These are phyloP conservation scores for Tulasnella sp. DNA, from an alignment of 768 basidiomycete genomes.

Conservation along the genomic window DNA sequence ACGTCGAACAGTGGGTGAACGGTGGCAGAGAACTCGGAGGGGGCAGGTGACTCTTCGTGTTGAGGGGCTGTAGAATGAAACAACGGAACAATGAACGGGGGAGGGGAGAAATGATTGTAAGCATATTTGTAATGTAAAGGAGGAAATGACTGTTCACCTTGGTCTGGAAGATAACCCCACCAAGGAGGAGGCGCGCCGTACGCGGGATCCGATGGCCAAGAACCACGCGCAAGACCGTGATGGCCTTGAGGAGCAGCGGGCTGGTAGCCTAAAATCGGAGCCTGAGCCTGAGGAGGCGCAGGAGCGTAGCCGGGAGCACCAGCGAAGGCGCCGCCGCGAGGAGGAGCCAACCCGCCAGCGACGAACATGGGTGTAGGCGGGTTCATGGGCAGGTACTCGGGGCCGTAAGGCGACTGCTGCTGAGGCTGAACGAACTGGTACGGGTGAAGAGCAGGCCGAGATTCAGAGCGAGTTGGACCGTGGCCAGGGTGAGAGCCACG, in stretches of 20 bases:
- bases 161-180: not conserved
- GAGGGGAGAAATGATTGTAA: too few relatives aligned
- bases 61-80: not conserved
- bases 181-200: not conserved
- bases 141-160: not conserved
- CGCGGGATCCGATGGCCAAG: not conserved
- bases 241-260: not conserved
- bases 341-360: not conserved
- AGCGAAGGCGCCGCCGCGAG: not conserved
- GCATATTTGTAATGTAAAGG: not conserved
- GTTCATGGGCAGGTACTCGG: conserved; percentile 5
- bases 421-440: not conserved
- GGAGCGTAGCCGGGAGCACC: conserved; percentile 9
- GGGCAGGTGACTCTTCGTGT: not conserved
- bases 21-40: not conserved
- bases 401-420: not conserved
- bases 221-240: not conserved
- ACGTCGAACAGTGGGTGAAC: not conserved
- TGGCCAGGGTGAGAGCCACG: not conserved
- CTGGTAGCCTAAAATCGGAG: not conserved
- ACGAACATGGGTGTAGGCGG: not conserved
- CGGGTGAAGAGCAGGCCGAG: not conserved
- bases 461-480: not conserved
- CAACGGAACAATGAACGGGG: not conserved
- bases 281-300: not conserved